Evolutionary conservation across 371 early-diverging fungal species (phyloP).

Genomic region (Zopfochytrium polystomum): DNA sequence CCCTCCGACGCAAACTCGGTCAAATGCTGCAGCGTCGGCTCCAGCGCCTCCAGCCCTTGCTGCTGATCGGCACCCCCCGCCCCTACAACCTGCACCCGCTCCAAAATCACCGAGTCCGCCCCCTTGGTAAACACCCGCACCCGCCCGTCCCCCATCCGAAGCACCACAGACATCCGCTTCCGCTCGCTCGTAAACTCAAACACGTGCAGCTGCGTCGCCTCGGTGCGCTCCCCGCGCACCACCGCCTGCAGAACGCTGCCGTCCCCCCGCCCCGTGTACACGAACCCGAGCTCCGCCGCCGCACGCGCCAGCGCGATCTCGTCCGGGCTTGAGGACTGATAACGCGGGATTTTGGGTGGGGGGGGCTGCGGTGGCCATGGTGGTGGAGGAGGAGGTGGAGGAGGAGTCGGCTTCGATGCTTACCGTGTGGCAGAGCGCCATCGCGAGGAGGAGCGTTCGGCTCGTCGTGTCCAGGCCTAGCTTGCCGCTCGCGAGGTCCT

Average conservation of each 20-base stretch:
- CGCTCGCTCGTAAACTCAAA: slow-evolving; percentile 88
- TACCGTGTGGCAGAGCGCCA: slow-evolving; percentile 3
- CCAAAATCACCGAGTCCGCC: slow-evolving; percentile 77
- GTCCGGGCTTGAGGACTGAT: slow-evolving; percentile 33
- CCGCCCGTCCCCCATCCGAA: slow-evolving; percentile 61
- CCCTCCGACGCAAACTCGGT: slow-evolving; percentile 84
- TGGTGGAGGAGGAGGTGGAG: too few relatives aligned
- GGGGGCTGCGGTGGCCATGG: slow-evolving; percentile 9
- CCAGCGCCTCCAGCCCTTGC: slow-evolving; percentile 75
- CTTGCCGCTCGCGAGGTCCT: background rate
- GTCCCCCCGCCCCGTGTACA: slow-evolving; percentile 65
- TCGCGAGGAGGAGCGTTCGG: background rate
- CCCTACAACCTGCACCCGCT: slow-evolving; percentile 68
- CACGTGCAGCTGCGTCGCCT: slow-evolving; percentile 72
- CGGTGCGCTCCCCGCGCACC: slow-evolving; percentile 43
- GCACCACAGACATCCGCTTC: slow-evolving; percentile 90
- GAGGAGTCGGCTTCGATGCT: too few relatives aligned
- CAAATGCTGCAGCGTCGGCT: slow-evolving; percentile 67
- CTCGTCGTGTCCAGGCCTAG: slow-evolving; percentile 1
- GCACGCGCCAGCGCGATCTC: slow-evolving; percentile 76
- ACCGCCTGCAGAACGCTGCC: slow-evolving; percentile 63
- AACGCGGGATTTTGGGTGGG: slow-evolving; percentile 8
- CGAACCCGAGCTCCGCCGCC: slow-evolving; percentile 79
- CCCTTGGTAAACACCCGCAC: slow-evolving; percentile 92
- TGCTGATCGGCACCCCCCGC: slow-evolving; percentile 75